Conservation (phyloP, 2,329 filamentous ascomycete genomes). For the Fusarium burgessii region DNA sequence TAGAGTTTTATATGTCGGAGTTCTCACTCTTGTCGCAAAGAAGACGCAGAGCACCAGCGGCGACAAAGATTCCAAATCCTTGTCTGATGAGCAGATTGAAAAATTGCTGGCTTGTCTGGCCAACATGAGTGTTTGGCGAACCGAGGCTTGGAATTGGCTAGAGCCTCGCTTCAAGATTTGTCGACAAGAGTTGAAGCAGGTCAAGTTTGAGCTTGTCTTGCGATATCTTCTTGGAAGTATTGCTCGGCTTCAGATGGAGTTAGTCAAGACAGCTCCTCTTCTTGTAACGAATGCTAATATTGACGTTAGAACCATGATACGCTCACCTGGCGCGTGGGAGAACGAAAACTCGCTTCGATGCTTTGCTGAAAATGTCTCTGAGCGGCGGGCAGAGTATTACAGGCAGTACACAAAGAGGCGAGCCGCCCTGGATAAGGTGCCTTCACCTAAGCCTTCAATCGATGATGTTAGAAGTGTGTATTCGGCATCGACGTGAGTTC, state of each 20-base stretch:
- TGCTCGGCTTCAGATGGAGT: slow-evolving; percentile 5
- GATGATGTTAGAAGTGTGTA: not conserved
- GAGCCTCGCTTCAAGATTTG: not conserved
- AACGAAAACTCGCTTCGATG: not conserved
- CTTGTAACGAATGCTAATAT: accelerated
- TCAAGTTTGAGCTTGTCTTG: slow-evolving; percentile 9
- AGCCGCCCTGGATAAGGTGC: accelerated
- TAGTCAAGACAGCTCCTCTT: accelerated
- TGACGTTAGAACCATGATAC: not conserved
- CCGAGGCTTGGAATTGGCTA: not conserved
- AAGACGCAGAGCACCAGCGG: not conserved
- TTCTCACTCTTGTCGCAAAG: not conserved
- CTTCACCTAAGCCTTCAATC: accelerated
- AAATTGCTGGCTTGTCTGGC: not conserved
- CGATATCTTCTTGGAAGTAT: slow-evolving; percentile 11
- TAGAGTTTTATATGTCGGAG: not conserved
- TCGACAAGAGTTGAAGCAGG: not conserved
- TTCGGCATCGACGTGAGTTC: not conserved
- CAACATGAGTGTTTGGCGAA: not conserved
- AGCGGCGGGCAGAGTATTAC: not conserved
- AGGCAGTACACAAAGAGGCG: not conserved
- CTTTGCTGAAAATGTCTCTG: not conserved
- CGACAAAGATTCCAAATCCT: accelerated
- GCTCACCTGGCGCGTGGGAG: not conserved
- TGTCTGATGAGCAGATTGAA: not conserved